Conservation (phyloP, 257 asterid genomes). For the Forsythia viridissima region DNA sequence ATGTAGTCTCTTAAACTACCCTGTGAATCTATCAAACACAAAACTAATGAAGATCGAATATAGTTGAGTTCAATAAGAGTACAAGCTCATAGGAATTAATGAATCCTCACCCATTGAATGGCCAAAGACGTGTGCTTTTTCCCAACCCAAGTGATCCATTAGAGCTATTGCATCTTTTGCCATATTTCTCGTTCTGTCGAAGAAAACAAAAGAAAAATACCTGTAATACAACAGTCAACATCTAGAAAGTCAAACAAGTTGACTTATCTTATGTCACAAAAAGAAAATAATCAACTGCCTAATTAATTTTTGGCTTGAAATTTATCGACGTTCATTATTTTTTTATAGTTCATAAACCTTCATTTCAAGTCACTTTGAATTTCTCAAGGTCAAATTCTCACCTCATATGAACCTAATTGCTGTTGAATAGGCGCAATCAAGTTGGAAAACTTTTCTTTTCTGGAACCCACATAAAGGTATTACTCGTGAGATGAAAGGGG, state of each 20-base stretch:
- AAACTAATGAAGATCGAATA: neutral
- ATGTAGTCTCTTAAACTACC: too few relatives aligned
- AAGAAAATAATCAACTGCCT: neutral
- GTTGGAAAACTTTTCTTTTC: conserved; percentile 12
- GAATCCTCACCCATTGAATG: conserved; percentile 94
- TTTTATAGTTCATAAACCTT: neutral
- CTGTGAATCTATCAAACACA: too few relatives aligned
- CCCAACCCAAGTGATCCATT: conserved; percentile 96
- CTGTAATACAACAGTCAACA: neutral
- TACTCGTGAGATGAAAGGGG: neutral
- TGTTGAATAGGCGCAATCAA: neutral
- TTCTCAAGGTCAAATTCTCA: conserved; percentile 18
- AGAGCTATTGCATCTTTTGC: conserved; percentile 93
- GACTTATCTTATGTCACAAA: neutral
- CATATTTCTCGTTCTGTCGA: conserved; percentile 77
- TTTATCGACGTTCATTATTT: neutral
- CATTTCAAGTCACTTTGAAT: conserved; percentile 24
- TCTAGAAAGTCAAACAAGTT: neutral
- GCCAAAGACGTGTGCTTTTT: conserved; percentile 87
- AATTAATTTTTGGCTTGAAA: neutral
- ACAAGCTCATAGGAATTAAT: conserved; percentile 8
- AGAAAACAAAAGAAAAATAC: neutral
- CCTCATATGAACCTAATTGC: conserved; percentile 16
- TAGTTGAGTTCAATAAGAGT: neutral
- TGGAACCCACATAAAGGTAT: conserved; percentile 24